Base-by-base conservation (phyloP, 2,329 filamentous ascomycete genomes). In the Hymenoscyphus scutula region DNA sequence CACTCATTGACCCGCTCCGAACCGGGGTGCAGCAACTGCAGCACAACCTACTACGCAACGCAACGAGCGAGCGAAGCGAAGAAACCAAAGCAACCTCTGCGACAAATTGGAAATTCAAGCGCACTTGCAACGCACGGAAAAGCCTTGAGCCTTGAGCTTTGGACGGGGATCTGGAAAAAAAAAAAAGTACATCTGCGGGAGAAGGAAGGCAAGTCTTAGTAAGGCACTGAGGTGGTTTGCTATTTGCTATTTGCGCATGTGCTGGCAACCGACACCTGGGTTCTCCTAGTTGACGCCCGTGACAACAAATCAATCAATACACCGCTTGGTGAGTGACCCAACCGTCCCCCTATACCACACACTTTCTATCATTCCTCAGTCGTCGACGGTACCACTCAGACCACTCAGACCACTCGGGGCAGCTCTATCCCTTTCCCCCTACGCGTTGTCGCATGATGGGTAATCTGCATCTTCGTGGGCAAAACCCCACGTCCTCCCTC, bases 221-320 rank as follows among this genome's bases (percentile, higher is more conserved):
- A n/a, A n/a, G n/a, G n/a, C n/a, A n/a, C n/a, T n/a, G n/a, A n/a
- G n/a, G n/a, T n/a, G n/a, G n/a, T n/a, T n/a, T n/a, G 38, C 32
- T 59, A 57, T 56, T 59, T 59, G 61, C 53, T n/a, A n/a, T n/a
- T n/a, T n/a, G 53, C 30, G 45, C 57, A 57, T 60, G 56, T 63
- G 61, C 61, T 63, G 56, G 56, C 61, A 30, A 23, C 56, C 53
- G 57, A 34, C 55, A 53, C 51, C 45, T 59, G 59, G 41, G 41
- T 23, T 23, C 60, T 45, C 56, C 60, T 62, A 6, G 60, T 58
- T 54, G 11, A 53, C 53, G 41, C 60, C 45, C 34, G 45, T 60
- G 61, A 63, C 61, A 63, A 60, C 61, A 63, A 57, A 55, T 53
- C 61, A 60, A 10, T 41, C 30, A 45, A 38, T 11, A 56, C 54